Conservation (phyloP, 1,284 basidiomycete genomes). For the Apiotrichum domesticum region DNA sequence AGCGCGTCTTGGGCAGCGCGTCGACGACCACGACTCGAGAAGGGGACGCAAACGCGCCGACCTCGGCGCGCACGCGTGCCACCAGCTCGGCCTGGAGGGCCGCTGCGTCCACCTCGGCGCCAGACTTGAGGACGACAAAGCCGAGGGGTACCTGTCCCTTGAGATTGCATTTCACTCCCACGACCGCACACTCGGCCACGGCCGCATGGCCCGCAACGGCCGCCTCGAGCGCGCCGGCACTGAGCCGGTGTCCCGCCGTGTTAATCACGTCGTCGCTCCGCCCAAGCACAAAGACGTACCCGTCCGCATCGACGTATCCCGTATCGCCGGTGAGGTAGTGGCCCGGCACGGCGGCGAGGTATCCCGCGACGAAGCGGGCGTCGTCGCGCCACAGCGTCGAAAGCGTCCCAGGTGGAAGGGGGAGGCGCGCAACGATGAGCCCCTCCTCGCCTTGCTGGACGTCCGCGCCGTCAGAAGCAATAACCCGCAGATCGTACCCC, state of each 20-base stretch:
- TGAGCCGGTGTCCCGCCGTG: slow-evolving; percentile 87
- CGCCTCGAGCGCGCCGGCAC: slow-evolving; percentile 91
- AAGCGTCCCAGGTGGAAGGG: slow-evolving; percentile 79
- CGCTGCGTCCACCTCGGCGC: slow-evolving; percentile 43
- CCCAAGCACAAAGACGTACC: slow-evolving; percentile 94
- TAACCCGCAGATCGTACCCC: slow-evolving; percentile 12
- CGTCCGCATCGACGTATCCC: slow-evolving; percentile 81
- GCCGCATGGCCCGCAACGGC: slow-evolving; percentile 84
- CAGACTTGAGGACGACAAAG: slow-evolving; percentile 52
- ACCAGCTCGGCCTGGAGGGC: slow-evolving; percentile 61
- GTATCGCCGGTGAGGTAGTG: slow-evolving; percentile 74
- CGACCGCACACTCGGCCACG: slow-evolving; percentile 77
- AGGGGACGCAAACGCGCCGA: slow-evolving; percentile 88
- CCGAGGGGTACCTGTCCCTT: slow-evolving; percentile 56
- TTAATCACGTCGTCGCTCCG: slow-evolving; percentile 64
- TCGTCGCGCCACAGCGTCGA: slow-evolving; percentile 61
- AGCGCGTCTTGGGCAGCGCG: slow-evolving; percentile 87
- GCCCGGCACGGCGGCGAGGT: slow-evolving; percentile 58
- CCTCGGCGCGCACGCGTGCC: slow-evolving; percentile 86
- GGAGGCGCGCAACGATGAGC: slow-evolving; percentile 60
- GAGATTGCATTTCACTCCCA: slow-evolving; percentile 75
- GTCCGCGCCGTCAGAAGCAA: slow-evolving; percentile 13
- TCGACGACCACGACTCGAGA: slow-evolving; percentile 71
- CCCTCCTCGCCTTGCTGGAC: slow-evolving; percentile 8
- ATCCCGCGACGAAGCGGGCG: slow-evolving; percentile 77